Evolutionary conservation across 805 yeast species (phyloP).

Genomic region (Saturnispora quitensis): DNA sequence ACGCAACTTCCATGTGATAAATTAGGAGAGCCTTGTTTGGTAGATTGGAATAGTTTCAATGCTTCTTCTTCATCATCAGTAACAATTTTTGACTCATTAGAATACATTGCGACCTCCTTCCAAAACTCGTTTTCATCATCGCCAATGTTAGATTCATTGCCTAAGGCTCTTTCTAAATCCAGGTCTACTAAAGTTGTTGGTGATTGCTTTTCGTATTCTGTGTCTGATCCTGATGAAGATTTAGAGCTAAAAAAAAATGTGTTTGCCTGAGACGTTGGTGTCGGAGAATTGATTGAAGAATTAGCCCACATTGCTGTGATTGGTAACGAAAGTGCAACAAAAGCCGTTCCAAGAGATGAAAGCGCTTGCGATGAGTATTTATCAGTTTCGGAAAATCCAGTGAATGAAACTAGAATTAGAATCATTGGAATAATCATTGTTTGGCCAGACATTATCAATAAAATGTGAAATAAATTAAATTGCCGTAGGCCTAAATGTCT

Average conservation of each 20-base stretch:
- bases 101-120: constrained; percentile 25
- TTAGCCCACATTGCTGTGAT: constrained; percentile 86
- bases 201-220: constrained; percentile 8
- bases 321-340: constrained; percentile 69
- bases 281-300: constrained; percentile 43
- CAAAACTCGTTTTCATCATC: constrained; percentile 21
- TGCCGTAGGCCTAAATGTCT: constrained; percentile 70
- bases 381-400: constrained; percentile 11
- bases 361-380: constrained; percentile 29
- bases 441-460: constrained; percentile 74
- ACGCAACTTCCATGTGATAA: constrained; percentile 10
- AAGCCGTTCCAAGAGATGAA: constrained; percentile 45
- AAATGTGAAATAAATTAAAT: constrained; percentile 72
- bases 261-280: constrained; percentile 31
- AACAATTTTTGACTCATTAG: constrained; percentile 10
- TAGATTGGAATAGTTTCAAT: constrained; percentile 5
- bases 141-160: constrained; percentile 7
- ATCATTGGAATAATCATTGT: constrained; percentile 73
- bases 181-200: constrained; percentile 12
- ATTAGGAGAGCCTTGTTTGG: constrained; percentile 3
- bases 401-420: constrained; percentile 46
- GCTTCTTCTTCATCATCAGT: constrained; percentile 18
- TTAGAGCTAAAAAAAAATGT: constrained; percentile 13
- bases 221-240: constrained; percentile 10
- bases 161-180: constrained; percentile 4